Evolutionary conservation across 371 early-diverging fungal genomes (phyloP), one percentile per base, ranked within the genome.

Genomic region (Saksenaea vasiformis): DNA sequence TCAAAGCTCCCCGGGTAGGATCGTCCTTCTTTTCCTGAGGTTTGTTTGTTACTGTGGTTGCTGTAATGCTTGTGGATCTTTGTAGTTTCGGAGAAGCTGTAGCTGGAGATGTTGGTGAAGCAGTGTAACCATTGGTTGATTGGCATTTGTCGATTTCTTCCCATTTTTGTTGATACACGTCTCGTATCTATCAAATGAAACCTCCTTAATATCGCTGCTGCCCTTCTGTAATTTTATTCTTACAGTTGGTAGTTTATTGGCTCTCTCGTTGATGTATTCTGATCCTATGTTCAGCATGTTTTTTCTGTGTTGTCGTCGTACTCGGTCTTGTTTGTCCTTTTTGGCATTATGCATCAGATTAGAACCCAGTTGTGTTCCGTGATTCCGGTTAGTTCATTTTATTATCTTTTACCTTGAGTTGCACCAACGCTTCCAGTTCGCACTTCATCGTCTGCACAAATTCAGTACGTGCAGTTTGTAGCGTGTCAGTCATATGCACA

Each of bases 271-370:
- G n/a, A 63, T 24, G 24, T 66, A 70, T 34, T 60, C 56, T 19
- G 24, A 14, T 27, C 60, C 62, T 5, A 66, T 39, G 38, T 57
- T 38, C 8, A 58, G 22, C 70, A 70, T 70, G 41, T 62, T 63
- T 41, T 70, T 70, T 28, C 60, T 54, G 39, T 66, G 70, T n/a
- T 24, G 27, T 34, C 66, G 19, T 17, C 60, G 28, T 22, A 57
- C 11, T 43, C 59, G 39, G 47, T 70, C 70, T 34, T 70, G 70
- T 39, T 70, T 54, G 59, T 70, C 66, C 70, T 70, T 41, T 31
- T 34, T 34, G 54, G 51, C 24, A 54, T 60, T 28, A 56, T 26
- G 39, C 59, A 26, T 54, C 43, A 37, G 55, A 55, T 39, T n/a
- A 24, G 41, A 63, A 31, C 56, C 26, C 51, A 47, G 51, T 22